Evolutionary conservation across 2,329 filamentous ascomycete genomes (phyloP).

Genomic region (Fusarium praegraminearum): DNA sequence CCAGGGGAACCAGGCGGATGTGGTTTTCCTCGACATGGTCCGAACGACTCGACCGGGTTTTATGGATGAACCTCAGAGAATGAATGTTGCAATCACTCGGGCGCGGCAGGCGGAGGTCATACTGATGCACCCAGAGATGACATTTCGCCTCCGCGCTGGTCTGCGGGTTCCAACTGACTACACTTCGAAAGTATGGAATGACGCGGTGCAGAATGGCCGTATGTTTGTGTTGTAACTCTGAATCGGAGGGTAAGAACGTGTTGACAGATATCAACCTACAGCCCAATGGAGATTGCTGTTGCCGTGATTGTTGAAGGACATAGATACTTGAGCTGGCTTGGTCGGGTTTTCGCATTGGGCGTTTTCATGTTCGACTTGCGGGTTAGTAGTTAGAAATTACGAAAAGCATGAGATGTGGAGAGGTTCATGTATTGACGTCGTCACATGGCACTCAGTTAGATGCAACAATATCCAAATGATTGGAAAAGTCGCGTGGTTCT

Average conservation of each 20-base stretch:
- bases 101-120: slow-evolving; percentile 60
- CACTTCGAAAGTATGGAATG: slow-evolving; percentile 50
- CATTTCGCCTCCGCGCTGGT: slow-evolving; percentile 27
- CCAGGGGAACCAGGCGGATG: slow-evolving; percentile 62
- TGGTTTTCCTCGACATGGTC: slow-evolving; percentile 62
- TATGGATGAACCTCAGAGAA: slow-evolving; percentile 58
- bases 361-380: background rate
- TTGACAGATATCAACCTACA: background rate
- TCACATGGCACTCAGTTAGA: background rate
- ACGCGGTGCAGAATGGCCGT: slow-evolving; percentile 42
- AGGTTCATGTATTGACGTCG: background rate
- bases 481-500: background rate
- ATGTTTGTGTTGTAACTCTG: slow-evolving; percentile 38
- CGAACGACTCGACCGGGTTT: slow-evolving; percentile 55
- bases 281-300: background rate
- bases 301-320: slow-evolving; percentile 9
- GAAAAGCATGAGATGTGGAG: background rate
- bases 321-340: slow-evolving; percentile 11
- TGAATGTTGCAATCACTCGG: slow-evolving; percentile 61
- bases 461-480: slow-evolving; percentile 16
- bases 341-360: slow-evolving; percentile 22
- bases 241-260: background rate
- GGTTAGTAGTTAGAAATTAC: background rate
- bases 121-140: slow-evolving; percentile 58
- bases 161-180: slow-evolving; percentile 38